Percentiles rank a stretch among this genome's conserved stretches.
Evolutionary conservation across 805 yeast species (phyloP).

Genomic region (Zygosaccharomyces bisporus): DNA sequence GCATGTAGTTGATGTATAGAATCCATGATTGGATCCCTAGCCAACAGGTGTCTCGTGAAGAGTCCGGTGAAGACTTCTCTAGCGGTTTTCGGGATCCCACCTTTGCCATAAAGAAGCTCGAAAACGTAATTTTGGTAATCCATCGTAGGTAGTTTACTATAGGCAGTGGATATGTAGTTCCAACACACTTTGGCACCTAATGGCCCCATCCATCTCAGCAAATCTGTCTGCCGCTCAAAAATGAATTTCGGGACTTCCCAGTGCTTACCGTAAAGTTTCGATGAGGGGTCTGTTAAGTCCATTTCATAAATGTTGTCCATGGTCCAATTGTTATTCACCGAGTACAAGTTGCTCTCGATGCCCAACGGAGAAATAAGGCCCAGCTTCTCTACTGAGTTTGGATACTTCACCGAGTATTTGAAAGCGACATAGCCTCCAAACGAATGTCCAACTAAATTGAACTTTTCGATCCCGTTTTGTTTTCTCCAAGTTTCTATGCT

Average conservation of each 20-base stretch:
- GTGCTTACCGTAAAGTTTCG: constrained; percentile 36
- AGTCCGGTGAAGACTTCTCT: constrained; percentile 31
- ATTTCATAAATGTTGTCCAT: constrained; percentile 19
- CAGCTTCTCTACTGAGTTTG: constrained; percentile 49
- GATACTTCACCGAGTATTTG: constrained; percentile 58
- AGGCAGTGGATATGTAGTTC: constrained; percentile 33
- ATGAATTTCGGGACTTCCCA: constrained; percentile 33
- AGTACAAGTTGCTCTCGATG: constrained; percentile 63
- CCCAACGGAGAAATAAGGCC: constrained; percentile 75
- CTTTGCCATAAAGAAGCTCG: constrained; percentile 23
- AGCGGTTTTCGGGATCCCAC: constrained; percentile 21
- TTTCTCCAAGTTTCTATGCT: constrained; percentile 65
- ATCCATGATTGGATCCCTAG: constrained; percentile 64
- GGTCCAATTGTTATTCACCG: constrained; percentile 40
- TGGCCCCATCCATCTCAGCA: constrained; percentile 46
- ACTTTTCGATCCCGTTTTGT: constrained; percentile 44
- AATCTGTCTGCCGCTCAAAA: constrained; percentile 41
- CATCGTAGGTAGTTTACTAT: constrained; percentile 27
- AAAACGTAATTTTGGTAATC: constrained; percentile 29
- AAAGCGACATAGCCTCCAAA: constrained; percentile 73
- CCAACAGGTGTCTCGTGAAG: constrained; percentile 41
- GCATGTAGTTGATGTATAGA: constrained; percentile 41
- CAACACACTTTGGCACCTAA: constrained; percentile 39
- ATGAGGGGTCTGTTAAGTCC: constrained; percentile 42
- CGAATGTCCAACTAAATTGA: constrained; percentile 72